Evolutionary conservation across 2,329 filamentous ascomycete species (phyloP).

Genomic region (Onygena corvina): DNA sequence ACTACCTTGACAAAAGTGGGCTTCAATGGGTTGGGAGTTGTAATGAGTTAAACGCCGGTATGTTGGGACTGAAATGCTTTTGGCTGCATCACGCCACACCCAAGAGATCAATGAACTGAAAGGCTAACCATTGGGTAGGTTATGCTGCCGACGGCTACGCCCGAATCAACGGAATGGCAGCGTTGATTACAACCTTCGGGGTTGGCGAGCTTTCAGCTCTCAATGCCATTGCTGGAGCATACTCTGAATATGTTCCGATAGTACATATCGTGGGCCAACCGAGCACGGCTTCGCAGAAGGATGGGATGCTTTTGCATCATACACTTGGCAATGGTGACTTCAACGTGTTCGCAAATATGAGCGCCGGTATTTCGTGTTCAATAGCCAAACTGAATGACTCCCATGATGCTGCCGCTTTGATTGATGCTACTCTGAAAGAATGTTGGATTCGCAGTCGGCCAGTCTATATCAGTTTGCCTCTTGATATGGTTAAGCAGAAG

Average conservation of each 20-base stretch:
- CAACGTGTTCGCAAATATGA: conserved; percentile 40
- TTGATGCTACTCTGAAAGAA: conserved; percentile 41
- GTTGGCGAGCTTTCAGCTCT: conserved; percentile 57
- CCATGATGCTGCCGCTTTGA: conserved; percentile 36
- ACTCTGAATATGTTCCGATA: conserved; percentile 58
- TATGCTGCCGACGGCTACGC: conserved; percentile 68
- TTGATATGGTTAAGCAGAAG: conserved; percentile 49
- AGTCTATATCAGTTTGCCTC: conserved; percentile 44
- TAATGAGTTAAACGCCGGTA: conserved; percentile 62
- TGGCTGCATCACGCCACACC: neutral
- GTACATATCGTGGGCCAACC: conserved; percentile 49
- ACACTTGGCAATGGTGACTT: conserved; percentile 53
- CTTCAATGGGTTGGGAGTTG: conserved; percentile 55
- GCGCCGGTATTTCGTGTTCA: conserved; percentile 39
- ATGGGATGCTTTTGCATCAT: conserved; percentile 46
- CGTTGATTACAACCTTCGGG: conserved; percentile 61
- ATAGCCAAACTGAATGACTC: conserved; percentile 40
- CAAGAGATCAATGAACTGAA: conserved; percentile 5
- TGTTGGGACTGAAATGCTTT: conserved; percentile 18
- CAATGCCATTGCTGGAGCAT: conserved; percentile 63
- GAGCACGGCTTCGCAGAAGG: conserved; percentile 33
- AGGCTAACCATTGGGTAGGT: conserved; percentile 33
- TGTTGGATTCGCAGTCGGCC: conserved; percentile 44
- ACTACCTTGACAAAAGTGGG: conserved; percentile 49
- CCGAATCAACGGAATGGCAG: conserved; percentile 55